phyloP scores from a whole-genome alignment of 306 rosid species.

The Parietaria judaica region DNA sequence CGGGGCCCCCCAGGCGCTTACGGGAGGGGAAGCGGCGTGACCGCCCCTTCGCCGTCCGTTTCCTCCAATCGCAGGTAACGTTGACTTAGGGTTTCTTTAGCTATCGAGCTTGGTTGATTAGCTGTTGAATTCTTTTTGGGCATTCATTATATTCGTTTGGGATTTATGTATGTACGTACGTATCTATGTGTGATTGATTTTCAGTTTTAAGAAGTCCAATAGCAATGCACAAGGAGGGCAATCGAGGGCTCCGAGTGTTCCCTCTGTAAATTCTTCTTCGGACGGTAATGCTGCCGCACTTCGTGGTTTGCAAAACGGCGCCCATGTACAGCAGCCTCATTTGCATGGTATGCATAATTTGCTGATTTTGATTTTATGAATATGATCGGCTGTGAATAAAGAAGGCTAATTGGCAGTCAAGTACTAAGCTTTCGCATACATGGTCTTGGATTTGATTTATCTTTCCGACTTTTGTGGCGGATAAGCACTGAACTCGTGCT shows the following conservation, averaged over 20 bases:
- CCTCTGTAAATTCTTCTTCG: conserved; percentile 34
- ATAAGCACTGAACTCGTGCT: no score
- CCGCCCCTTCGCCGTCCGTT: conserved; percentile 57
- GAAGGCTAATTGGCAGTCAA: no score
- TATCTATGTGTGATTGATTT: background rate
- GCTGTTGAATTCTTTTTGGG: background rate
- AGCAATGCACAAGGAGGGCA: conserved; percentile 90
- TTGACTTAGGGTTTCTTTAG: conserved; percentile 2
- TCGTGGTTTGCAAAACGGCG: conserved; percentile 52
- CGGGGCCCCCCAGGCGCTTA: conserved; percentile 43
- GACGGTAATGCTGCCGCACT: conserved; percentile 42
- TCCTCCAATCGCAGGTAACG: conserved; percentile 51
- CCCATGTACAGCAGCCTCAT: conserved; percentile 44
- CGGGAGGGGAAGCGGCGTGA: conserved; percentile 63
- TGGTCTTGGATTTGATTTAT: no score
- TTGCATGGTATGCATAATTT: conserved; percentile 44
- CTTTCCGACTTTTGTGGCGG: no score
- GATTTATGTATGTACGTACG: background rate
- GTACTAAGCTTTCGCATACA: background rate
- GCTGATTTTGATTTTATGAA: background rate
- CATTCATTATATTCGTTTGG: background rate
- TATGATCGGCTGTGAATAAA: background rate
- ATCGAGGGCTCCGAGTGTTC: conserved; percentile 45
- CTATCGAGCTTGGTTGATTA: background rate
- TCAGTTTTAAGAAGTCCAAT: conserved; percentile 59